Evolutionary conservation across 2,329 filamentous ascomycete species (phyloP).

Genomic region (Xylaria sp.): DNA sequence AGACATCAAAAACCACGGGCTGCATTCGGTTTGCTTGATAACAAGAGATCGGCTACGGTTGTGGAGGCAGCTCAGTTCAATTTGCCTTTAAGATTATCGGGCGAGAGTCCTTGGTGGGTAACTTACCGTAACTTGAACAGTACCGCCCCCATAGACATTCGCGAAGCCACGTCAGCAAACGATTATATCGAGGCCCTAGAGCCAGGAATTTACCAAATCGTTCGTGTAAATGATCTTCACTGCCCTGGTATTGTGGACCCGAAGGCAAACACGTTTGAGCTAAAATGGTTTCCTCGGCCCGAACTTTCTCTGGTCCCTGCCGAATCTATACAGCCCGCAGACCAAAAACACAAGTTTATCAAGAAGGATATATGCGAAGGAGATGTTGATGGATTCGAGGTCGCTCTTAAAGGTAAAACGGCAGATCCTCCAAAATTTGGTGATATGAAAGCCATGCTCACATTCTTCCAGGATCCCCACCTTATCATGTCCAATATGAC

Average conservation of each 20-base stretch:
- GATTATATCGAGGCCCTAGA: slow-evolving; percentile 73
- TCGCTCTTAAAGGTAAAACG: slow-evolving; percentile 77
- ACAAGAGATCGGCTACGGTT: slow-evolving; percentile 77
- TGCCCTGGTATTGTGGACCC: slow-evolving; percentile 86
- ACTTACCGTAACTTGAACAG: slow-evolving; percentile 76
- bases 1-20: slow-evolving; percentile 88
- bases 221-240: slow-evolving; percentile 79
- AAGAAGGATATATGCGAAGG: slow-evolving; percentile 93
- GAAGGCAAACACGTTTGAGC: slow-evolving; percentile 77
- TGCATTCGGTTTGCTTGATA: slow-evolving; percentile 86
- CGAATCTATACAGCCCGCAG: slow-evolving; percentile 63
- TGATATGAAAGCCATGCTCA: slow-evolving; percentile 49
- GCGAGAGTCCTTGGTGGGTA: slow-evolving; percentile 85
- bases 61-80: slow-evolving; percentile 79
- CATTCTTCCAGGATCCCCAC: slow-evolving; percentile 70
- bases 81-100: slow-evolving; percentile 85
- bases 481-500: slow-evolving; percentile 85
- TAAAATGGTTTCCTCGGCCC: slow-evolving; percentile 88
- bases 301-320: slow-evolving; percentile 73
- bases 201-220: slow-evolving; percentile 82
- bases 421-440: neutral
- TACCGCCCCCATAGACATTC: slow-evolving; percentile 51
- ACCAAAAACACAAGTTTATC: slow-evolving; percentile 66
- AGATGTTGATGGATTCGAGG: slow-evolving; percentile 88
- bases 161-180: slow-evolving; percentile 63